Evolutionary conservation across 2,329 filamentous ascomycete genomes (phyloP), one percentile per base, ranked within the genome.

Genomic region (Gaeumannomyces tritici): DNA sequence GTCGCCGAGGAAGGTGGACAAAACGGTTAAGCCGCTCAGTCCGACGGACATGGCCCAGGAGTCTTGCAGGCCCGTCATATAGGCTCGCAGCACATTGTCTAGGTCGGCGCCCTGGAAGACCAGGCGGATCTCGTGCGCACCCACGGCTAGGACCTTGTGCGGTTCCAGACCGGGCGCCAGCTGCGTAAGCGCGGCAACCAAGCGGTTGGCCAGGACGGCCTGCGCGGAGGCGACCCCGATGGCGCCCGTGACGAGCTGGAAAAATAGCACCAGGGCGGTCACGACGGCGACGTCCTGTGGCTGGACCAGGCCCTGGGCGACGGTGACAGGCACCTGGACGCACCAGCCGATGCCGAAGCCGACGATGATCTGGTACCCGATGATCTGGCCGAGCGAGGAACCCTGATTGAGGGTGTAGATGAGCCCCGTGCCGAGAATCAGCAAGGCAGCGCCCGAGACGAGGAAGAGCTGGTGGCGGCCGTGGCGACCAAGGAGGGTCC

Each of bases 11-110:
- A 42, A 21, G 5, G 35, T 8, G 13, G 35, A 42, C 13, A 42
- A 42, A 42, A 42, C 12, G 35, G 35, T 42, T 15, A 42, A 42
- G 35, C 35, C 35, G 21, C 35, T 42, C 2, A 42, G 35, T 42
- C 13, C 35, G 35, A 42, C 35, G 13, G 77, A 75, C 66, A 83
- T 74, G 0, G 81, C 84, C 29, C 83, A 79, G 11, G 77, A 76
- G 15, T 86, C 83, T 66, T 84, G 83, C 65, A 84, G 83, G 0
- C 80, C 80, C 62, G 80, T 71, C 55, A 79, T 85, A 72, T 88
- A 88, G 0, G 80, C 82, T 0, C 66, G 55, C 5, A 85, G 72
- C 26, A 88, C 83, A 0, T 74, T 74, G 1, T 70, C 64, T 0
- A 86, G 70, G 62, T 74, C 76, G 31, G 78, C 66, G 0, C 69